Evolutionary conservation across 2,329 filamentous ascomycete species (phyloP), one percentile per base, ranked within the genome.

Genomic region (Cladophialophora chaetospira): DNA sequence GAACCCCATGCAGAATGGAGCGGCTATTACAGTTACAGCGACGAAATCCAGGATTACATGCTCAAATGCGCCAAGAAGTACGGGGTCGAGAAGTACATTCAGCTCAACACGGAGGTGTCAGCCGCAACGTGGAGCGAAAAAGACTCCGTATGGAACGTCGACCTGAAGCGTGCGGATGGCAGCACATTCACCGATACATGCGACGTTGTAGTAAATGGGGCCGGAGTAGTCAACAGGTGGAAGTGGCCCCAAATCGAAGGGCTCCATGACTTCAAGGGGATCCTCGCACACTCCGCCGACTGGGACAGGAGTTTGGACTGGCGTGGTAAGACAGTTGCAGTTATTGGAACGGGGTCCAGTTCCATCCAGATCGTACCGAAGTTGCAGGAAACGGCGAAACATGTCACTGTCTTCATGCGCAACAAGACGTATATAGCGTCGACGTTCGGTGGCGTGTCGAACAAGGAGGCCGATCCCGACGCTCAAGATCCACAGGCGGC

Each of bases 171-270:
- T n/a, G 58, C 55, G 38, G 60, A 63, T 26, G 60, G 58, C 21
- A 56, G 28, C 47, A 56, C 55, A 4, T 63, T 63, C 45, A 52
- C n/a, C 11, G 61, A 63, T 23, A 53, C 46, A 3, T 61, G 58
- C 45, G 43, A 63, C 33, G 61, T 63, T 9, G 23, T 63, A 17
- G 53, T 63, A 36, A 63, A 63, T 23, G 61, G 61, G 13, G 33
- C 61, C 21, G 61, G 61, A 5, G 48, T 58, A 0, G 17, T 63
- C 44, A 57, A 60, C 51, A 63, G 65, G 17, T 69, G 67, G 67
- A 69, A 69, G 28, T 79, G 73, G 73, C 77, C 73, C 2, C 50
- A 62, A 1, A 73, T 75, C 25, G 60, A 61, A 2, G 73, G 73
- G 2, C 60, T 74, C 5, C 54, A 71, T 11, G 61, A 64, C 5